Conservation (phyloP, 305 asterid genomes). For the Lippia alba region DNA sequence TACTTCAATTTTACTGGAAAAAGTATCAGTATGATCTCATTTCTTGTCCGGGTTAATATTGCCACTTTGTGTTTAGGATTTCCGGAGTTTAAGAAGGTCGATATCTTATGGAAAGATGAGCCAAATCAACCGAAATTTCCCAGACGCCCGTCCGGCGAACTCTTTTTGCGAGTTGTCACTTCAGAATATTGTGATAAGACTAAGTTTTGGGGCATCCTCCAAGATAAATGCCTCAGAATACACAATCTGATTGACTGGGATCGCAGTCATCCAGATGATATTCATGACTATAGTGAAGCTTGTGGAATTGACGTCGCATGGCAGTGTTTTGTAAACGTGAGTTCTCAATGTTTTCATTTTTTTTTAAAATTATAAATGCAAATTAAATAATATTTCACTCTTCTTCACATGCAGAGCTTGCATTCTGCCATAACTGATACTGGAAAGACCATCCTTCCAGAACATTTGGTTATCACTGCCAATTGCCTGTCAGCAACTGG, state of each 20-base stretch:
- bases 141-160: conserved; percentile 56
- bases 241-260: conserved; percentile 90
- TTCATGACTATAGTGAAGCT: conserved; percentile 61
- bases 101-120: conserved; percentile 82
- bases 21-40: not conserved
- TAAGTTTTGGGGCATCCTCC: conserved; percentile 71
- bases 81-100: conserved; percentile 77
- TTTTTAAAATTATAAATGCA: conserved; percentile 1
- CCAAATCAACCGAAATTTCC: conserved; percentile 44
- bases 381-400: conserved; percentile 34
- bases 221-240: conserved; percentile 61
- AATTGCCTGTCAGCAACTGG: conserved; percentile 82
- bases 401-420: conserved; percentile 63
- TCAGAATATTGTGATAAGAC: conserved; percentile 67
- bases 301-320: conserved; percentile 75
- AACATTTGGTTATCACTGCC: conserved; percentile 77
- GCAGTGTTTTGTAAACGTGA: conserved; percentile 70
- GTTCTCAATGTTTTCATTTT: conserved; percentile 40
- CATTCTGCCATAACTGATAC: conserved; percentile 72
- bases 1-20: not conserved
- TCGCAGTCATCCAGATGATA: conserved; percentile 87
- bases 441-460: conserved; percentile 80
- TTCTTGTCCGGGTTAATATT: conserved; percentile 32
- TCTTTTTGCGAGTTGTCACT: conserved; percentile 63
- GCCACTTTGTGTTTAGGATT: conserved; percentile 56